Conservation (phyloP, 2,329 filamentous ascomycete genomes). For the Thielaviopsis euricoi region DNA sequence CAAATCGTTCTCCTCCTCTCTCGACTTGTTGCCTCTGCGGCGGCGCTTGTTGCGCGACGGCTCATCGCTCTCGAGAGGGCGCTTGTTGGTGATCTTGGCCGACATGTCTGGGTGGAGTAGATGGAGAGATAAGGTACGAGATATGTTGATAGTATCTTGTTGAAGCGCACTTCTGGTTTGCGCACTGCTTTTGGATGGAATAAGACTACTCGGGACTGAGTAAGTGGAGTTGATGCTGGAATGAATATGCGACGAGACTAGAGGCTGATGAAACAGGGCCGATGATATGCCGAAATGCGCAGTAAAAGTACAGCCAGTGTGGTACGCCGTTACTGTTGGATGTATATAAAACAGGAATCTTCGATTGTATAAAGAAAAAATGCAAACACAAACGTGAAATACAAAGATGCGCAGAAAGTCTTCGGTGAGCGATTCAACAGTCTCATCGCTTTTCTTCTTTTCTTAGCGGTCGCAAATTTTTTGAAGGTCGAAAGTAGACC, state of each 20-base stretch:
- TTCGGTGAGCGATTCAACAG: no score
- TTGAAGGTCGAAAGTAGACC: conserved; percentile 3
- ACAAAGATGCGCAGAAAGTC: neutral
- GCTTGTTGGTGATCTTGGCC: conserved; percentile 33
- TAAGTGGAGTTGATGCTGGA: neutral
- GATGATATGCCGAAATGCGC: neutral
- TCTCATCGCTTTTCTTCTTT: neutral
- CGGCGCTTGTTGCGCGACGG: conserved; percentile 21
- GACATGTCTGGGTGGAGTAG: conserved; percentile 14
- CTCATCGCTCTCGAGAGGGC: conserved; percentile 29
- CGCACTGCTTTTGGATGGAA: neutral
- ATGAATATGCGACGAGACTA: neutral
- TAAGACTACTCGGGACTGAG: no score
- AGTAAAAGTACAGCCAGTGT: neutral
- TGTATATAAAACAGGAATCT: neutral
- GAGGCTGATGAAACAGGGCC: neutral
- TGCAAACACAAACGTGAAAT: neutral
- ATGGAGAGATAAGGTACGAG: neutral
- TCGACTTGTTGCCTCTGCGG: conserved; percentile 39
- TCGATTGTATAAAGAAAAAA: neutral
- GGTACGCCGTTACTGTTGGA: no score
- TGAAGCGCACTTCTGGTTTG: neutral
- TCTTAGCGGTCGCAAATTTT: conserved; percentile 6
- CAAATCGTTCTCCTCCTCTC: conserved; percentile 36
- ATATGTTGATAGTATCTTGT: neutral